These are phyloP conservation scores for Ogataea dorogensis DNA, from an alignment of 805 yeast genomes.

Conservation along the genomic window DNA sequence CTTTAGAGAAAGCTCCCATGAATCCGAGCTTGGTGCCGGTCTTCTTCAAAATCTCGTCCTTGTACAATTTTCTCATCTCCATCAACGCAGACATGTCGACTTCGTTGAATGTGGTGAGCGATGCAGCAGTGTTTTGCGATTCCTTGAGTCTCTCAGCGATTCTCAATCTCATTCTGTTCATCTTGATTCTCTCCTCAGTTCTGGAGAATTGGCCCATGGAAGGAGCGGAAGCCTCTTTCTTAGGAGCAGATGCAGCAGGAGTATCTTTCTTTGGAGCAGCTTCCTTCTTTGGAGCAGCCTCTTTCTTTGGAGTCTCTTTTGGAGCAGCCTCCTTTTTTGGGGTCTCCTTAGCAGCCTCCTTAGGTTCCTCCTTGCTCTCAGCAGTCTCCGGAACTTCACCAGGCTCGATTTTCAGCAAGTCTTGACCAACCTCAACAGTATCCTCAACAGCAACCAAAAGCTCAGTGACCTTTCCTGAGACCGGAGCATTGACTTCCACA, in stretches of 20 bases:
- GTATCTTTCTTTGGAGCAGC: conserved; percentile 24
- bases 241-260: conserved; percentile 18
- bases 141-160: conserved; percentile 99
- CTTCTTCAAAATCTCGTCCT: conserved; percentile 92
- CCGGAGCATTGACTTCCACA: conserved; percentile 93
- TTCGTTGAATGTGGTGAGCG: conserved; percentile 96
- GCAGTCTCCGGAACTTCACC: conserved; percentile 57
- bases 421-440: conserved; percentile 96
- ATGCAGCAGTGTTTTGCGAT: conserved; percentile 98
- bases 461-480: conserved; percentile 85
- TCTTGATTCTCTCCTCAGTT: conserved; percentile 87
- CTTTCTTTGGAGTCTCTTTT: conserved; percentile 44
- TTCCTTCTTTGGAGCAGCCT: conserved; percentile 33
- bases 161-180: conserved; percentile 99
- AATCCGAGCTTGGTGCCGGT: conserved; percentile 95
- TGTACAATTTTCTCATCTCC: conserved; percentile 94
- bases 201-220: conserved; percentile 64
- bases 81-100: conserved; percentile 91
- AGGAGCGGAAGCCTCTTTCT: conserved; percentile 26
- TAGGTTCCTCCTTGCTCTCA: conserved; percentile 12
- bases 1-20: conserved; percentile 98
- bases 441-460: conserved; percentile 81
- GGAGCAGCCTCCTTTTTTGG: conserved; percentile 25
- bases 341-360: conserved; percentile 25
- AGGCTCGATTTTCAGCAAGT: conserved; percentile 80